Percentiles rank a stretch among this genome's conserved stretches.
These are phyloP conservation scores for Pueraria montana DNA, from an alignment of 306 rosid species.

Conservation along the genomic window DNA sequence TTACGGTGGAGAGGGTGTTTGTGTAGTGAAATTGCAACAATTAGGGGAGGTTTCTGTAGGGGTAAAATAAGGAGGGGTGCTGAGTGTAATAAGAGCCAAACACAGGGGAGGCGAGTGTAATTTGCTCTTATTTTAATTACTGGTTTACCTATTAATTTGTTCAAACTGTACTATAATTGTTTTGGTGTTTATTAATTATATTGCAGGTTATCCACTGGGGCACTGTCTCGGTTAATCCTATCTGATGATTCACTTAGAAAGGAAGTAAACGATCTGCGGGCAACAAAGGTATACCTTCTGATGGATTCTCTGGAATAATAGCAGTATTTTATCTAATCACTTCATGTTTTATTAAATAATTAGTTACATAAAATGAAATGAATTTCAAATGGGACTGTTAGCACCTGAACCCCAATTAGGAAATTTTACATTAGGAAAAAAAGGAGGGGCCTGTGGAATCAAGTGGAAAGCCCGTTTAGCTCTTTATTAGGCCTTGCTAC, in stretches of 20 bases:
- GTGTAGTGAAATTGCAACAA: no score
- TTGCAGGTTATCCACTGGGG: constrained; percentile 88
- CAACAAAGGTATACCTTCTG: constrained; percentile 68
- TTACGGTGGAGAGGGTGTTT: no score
- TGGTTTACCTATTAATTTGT: constrained; percentile 18
- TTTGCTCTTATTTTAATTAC: no score
- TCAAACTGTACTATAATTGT: constrained; percentile 9
- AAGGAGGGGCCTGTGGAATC: background rate
- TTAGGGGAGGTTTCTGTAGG: no score
- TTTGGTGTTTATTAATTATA: constrained; percentile 37
- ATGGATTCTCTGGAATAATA: constrained; percentile 15
- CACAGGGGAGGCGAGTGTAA: no score
- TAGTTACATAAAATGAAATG: constrained; percentile 6
- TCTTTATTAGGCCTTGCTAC: background rate
- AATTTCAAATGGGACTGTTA: constrained; percentile 5
- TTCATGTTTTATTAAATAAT: constrained; percentile 25
- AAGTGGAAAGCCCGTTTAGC: background rate
- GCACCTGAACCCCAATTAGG: background rate
- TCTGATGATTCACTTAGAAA: constrained; percentile 91
- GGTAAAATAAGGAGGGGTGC: no score
- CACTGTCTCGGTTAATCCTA: constrained; percentile 80
- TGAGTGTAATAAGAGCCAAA: no score
- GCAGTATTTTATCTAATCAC: constrained; percentile 10
- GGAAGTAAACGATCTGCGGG: constrained; percentile 82
- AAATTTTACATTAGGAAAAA: background rate